phyloP scores from a whole-genome alignment of 1,284 basidiomycete species.

The Malassezia brasiliensis region DNA sequence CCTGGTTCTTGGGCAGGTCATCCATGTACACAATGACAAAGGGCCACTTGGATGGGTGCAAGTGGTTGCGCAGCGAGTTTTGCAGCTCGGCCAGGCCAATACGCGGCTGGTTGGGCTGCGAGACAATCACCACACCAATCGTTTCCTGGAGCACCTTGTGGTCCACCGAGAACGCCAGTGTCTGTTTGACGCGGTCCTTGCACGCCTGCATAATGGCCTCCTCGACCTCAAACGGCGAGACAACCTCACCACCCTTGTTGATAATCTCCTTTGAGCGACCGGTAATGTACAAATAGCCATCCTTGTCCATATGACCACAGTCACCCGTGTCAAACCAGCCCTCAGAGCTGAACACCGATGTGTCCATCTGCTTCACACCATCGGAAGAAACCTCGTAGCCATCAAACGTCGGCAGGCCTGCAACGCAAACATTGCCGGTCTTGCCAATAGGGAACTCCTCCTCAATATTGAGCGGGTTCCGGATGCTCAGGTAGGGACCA shows the following conservation, averaged over 20 bases:
- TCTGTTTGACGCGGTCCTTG: conserved; percentile 46
- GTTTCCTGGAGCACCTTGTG: conserved; percentile 47
- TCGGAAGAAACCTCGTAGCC: conserved; percentile 41
- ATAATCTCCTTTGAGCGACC: conserved; percentile 49
- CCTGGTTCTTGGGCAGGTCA: conserved; percentile 47
- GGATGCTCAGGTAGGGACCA: conserved; percentile 45
- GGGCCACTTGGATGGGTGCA: conserved; percentile 48
- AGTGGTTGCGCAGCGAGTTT: conserved; percentile 43
- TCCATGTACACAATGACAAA: conserved; percentile 48
- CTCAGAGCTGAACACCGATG: conserved; percentile 42
- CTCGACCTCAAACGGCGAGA: conserved; percentile 48
- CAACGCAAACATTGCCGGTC: conserved; percentile 45
- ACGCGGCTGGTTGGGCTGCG: conserved; percentile 44
- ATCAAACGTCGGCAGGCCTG: conserved; percentile 44
- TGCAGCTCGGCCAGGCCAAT: conserved; percentile 47
- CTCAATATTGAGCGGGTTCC: conserved; percentile 44
- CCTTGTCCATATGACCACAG: conserved; percentile 48
- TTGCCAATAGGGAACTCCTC: conserved; percentile 40
- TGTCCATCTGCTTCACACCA: conserved; percentile 40
- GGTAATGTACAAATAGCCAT: conserved; percentile 47
- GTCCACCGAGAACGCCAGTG: conserved; percentile 46
- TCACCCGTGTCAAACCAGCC: conserved; percentile 49
- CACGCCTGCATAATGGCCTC: conserved; percentile 46
- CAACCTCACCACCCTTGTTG: conserved; percentile 48
- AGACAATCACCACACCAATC: conserved; percentile 48